phyloP scores from a whole-genome alignment of 257 asterid species.

The Linaria vulgaris region DNA sequence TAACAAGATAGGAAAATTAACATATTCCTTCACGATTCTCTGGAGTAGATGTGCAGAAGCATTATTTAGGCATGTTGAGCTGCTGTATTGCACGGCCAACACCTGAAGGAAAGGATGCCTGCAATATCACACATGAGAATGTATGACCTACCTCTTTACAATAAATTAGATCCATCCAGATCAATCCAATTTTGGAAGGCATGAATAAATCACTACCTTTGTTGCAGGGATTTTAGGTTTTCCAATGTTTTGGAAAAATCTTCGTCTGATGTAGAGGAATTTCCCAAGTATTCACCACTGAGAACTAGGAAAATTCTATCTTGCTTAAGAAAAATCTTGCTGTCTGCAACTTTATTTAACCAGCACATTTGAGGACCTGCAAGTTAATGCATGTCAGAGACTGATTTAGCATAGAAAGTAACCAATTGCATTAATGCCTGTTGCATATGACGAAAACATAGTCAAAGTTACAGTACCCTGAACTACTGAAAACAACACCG shows the following conservation, averaged over 20 bases:
- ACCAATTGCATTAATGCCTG: neutral
- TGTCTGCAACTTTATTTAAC: slow-evolving; percentile 48
- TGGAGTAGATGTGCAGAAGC: slow-evolving; percentile 40
- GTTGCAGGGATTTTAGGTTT: slow-evolving; percentile 69
- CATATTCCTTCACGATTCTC: slow-evolving; percentile 55
- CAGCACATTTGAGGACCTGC: slow-evolving; percentile 75
- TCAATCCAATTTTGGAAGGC: slow-evolving; percentile 20
- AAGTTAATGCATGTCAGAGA: slow-evolving; percentile 28
- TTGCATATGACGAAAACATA: slow-evolving; percentile 14
- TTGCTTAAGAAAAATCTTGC: slow-evolving; percentile 42
- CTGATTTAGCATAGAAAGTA: slow-evolving; percentile 11
- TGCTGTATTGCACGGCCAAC: slow-evolving; percentile 54
- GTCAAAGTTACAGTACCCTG: slow-evolving; percentile 7
- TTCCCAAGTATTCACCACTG: slow-evolving; percentile 44
- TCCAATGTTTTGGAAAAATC: slow-evolving; percentile 44
- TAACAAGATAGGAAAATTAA: slow-evolving; percentile 71
- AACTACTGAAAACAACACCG: too few relatives aligned
- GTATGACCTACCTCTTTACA: slow-evolving; percentile 1
- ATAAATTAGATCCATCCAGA: slow-evolving; percentile 22
- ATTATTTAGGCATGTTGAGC: slow-evolving; percentile 39
- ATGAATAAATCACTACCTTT: slow-evolving; percentile 47
- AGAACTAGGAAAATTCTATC: slow-evolving; percentile 57
- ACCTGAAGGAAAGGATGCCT: slow-evolving; percentile 80
- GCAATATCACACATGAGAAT: slow-evolving; percentile 35
- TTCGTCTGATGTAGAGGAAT: slow-evolving; percentile 39